A percentile compares a stretch with the other conserved stretches of the same genome.
Evolutionary conservation across 441 rosid species (phyloP).

Genomic region (Flueggea neowawraea): DNA sequence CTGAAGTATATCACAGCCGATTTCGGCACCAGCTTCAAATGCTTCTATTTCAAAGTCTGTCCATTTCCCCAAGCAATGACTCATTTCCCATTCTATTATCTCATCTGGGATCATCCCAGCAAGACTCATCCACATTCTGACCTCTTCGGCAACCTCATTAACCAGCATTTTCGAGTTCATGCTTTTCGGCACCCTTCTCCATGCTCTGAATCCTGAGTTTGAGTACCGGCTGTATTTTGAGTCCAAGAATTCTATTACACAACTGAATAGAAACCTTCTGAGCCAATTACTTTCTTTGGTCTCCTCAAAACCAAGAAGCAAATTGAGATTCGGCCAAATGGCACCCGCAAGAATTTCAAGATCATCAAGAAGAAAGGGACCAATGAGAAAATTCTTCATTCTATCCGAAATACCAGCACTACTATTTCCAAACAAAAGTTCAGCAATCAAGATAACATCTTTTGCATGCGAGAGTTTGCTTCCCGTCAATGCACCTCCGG

Average conservation of each 20-base stretch:
- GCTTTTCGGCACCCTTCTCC: slow-evolving; percentile 33
- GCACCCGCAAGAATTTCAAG: slow-evolving; percentile 44
- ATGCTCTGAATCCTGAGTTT: slow-evolving; percentile 38
- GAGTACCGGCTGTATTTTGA: slow-evolving; percentile 31
- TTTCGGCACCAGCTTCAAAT: slow-evolving; percentile 49
- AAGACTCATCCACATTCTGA: slow-evolving; percentile 48
- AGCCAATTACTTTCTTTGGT: slow-evolving; percentile 34
- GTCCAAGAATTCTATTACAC: slow-evolving; percentile 68
- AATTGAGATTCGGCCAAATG: slow-evolving; percentile 26
- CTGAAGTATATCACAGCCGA: slow-evolving; percentile 52
- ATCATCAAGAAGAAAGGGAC: slow-evolving; percentile 45
- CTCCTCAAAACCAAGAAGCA: slow-evolving; percentile 33
- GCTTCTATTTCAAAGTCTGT: slow-evolving; percentile 52
- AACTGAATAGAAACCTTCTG: slow-evolving; percentile 55
- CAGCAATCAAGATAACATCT: slow-evolving; percentile 62
- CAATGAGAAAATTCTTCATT: slow-evolving; percentile 30
- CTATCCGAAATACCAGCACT: slow-evolving; percentile 18
- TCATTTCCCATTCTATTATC: slow-evolving; percentile 49
- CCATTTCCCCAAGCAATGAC: slow-evolving; percentile 65
- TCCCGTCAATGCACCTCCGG: slow-evolving; percentile 42
- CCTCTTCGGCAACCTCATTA: slow-evolving; percentile 46
- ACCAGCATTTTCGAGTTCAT: slow-evolving; percentile 31
- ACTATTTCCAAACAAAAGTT: slow-evolving; percentile 43
- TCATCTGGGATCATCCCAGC: slow-evolving; percentile 51
- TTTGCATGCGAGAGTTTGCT: slow-evolving; percentile 46